These are phyloP conservation scores for Pestalotiopsis fici DNA, from an alignment of 2,329 filamentous ascomycete species.

Conservation along the genomic window DNA sequence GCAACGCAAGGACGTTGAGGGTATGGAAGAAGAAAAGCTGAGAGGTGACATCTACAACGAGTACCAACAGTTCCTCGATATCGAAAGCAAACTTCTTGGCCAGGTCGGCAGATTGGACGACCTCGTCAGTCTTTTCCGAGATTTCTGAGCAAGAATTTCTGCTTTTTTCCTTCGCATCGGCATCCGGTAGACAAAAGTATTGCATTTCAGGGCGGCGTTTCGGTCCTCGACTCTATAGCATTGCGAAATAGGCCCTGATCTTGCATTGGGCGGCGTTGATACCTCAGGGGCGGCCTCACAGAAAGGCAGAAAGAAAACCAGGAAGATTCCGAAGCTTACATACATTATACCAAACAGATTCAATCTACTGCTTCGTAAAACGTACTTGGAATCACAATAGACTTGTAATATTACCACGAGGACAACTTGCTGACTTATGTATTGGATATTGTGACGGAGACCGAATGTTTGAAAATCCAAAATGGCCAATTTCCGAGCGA, in stretches of 20 bases:
- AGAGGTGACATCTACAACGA: constrained; percentile 71
- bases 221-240: neutral
- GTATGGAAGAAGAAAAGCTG: constrained; percentile 79
- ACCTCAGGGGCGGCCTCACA: neutral
- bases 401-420: neutral
- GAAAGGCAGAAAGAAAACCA: neutral
- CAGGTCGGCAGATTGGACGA: constrained; percentile 84
- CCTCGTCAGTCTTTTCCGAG: constrained; percentile 78
- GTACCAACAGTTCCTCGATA: constrained; percentile 58
- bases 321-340: neutral
- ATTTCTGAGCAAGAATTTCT: constrained; percentile 56
- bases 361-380: neutral
- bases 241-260: neutral
- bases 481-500: too few relatives aligned
- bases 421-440: too few relatives aligned
- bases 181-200: constrained; percentile 3
- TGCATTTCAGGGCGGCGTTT: constrained; percentile 13
- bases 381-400: too few relatives aligned
- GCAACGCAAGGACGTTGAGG: constrained; percentile 82
- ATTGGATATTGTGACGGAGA: too few relatives aligned
- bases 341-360: neutral
- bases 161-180: neutral
- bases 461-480: too few relatives aligned
- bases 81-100: constrained; percentile 73
- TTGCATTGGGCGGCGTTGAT: constrained; percentile 13